Conservation (phyloP, 805 yeast genomes). For the Yarrowia porcina region DNA sequence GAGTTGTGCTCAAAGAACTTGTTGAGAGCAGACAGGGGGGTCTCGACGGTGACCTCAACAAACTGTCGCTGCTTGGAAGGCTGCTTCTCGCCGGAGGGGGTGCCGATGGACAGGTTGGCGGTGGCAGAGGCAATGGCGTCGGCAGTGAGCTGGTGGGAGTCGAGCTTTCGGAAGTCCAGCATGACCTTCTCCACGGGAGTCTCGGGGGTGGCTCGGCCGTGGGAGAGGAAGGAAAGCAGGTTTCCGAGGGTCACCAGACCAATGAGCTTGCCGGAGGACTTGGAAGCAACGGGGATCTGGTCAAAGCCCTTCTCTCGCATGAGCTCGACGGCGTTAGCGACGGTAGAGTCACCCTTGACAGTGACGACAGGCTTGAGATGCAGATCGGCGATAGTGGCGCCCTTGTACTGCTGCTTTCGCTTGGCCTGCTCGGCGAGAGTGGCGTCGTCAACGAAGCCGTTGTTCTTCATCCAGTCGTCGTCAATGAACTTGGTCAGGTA, state of each 20-base stretch:
- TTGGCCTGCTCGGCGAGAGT: conserved; percentile 42
- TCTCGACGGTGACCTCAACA: conserved; percentile 59
- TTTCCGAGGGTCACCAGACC: conserved; percentile 77
- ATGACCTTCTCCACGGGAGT: conserved; percentile 58
- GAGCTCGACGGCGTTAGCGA: conserved; percentile 62
- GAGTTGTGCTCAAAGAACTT: conserved; percentile 81
- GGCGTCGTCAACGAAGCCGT: conserved; percentile 62
- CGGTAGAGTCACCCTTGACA: conserved; percentile 57
- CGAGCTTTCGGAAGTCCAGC: conserved; percentile 71
- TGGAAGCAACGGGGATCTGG: conserved; percentile 72
- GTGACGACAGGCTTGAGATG: conserved; percentile 78
- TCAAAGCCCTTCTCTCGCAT: conserved; percentile 76
- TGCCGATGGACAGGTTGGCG: conserved; percentile 27
- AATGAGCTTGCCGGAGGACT: conserved; percentile 54
- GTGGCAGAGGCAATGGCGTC: conserved; percentile 45
- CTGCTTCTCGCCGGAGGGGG: conserved; percentile 36
- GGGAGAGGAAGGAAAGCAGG: conserved; percentile 63
- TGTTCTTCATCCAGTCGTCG: conserved; percentile 84
- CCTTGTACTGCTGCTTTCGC: conserved; percentile 43
- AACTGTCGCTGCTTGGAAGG: conserved; percentile 65
- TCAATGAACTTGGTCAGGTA: conserved; percentile 84
- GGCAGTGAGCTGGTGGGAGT: conserved; percentile 49
- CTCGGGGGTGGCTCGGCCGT: conserved; percentile 53
- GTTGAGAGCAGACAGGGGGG: conserved; percentile 66
- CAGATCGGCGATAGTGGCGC: conserved; percentile 64